Percentiles rank a stretch among this genome's conserved stretches.
phyloP scores from a whole-genome alignment of 1,139 yeast genomes.

The Pichia sp. region DNA sequence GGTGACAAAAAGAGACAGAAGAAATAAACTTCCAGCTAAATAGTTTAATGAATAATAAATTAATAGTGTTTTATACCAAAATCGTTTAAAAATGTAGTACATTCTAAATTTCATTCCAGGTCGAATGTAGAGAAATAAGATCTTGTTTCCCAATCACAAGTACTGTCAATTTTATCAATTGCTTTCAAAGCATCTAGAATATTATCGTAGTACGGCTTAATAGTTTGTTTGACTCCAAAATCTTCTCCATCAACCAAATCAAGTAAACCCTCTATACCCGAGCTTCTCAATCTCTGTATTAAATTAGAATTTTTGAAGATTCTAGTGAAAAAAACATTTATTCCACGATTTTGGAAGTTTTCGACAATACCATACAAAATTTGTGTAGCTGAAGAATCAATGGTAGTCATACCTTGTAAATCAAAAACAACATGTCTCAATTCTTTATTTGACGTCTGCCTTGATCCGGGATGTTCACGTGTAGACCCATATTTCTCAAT shows the following conservation, averaged over 20 bases:
- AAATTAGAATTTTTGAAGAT: conserved; percentile 35
- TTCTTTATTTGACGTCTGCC: conserved; percentile 10
- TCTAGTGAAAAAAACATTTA: conserved; percentile 59
- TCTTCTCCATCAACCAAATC: conserved; percentile 19
- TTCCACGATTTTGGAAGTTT: conserved; percentile 49
- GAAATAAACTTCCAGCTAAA: neutral
- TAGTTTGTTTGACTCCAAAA: conserved; percentile 22
- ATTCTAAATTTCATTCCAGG: conserved; percentile 9
- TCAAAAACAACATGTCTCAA: conserved; percentile 65
- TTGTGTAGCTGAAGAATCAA: conserved; percentile 86
- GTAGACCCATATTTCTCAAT: conserved; percentile 83
- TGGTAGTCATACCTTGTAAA: conserved; percentile 74
- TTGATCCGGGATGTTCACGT: conserved; percentile 71
- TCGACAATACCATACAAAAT: conserved; percentile 56
- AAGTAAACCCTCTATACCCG: conserved; percentile 26
- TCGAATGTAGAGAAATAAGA: conserved; percentile 18
- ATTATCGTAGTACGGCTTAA: conserved; percentile 27
- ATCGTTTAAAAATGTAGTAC: neutral
- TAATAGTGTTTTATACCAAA: neutral
- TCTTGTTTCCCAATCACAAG: conserved; percentile 18
- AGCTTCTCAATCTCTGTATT: conserved; percentile 19
- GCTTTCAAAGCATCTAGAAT: conserved; percentile 31
- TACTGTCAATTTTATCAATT: conserved; percentile 25
- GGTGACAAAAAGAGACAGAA: conserved; percentile 7
- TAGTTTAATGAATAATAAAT: neutral